These are phyloP conservation scores for Forsythia suspensa DNA, from an alignment of 257 asterid genomes.

Conservation along the genomic window DNA sequence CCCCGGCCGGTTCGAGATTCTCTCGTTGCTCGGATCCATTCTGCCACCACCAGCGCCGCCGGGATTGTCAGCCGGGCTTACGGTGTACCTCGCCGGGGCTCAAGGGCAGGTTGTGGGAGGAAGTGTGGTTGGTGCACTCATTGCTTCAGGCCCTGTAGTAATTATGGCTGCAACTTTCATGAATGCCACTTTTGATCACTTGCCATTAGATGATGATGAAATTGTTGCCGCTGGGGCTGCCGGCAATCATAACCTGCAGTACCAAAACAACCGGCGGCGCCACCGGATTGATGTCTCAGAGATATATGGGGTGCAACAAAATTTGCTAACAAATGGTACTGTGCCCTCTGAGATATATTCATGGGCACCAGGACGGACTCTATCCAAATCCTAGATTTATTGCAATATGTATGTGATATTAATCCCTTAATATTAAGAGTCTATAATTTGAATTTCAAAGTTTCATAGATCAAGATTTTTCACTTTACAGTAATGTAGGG, in stretches of 20 bases:
- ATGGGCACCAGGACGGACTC: conserved; percentile 51
- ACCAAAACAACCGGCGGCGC: conserved; percentile 45
- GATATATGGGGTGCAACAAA: conserved; percentile 63
- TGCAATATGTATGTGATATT: background rate
- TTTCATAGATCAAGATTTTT: background rate
- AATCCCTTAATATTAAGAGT: background rate
- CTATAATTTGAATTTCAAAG: background rate
- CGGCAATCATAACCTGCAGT: conserved; percentile 38
- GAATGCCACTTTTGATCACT: conserved; percentile 75
- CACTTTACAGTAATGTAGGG: background rate
- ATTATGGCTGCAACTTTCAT: conserved; percentile 86
- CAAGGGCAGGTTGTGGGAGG: conserved; percentile 95
- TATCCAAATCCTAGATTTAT: conserved; percentile 37
- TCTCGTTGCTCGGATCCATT: conserved; percentile 69
- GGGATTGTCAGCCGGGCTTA: conserved; percentile 66
- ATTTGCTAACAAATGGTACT: conserved; percentile 54
- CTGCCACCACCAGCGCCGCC: conserved; percentile 91
- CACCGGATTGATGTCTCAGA: conserved; percentile 54
- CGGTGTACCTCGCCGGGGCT: conserved; percentile 74
- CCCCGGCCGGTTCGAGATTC: conserved; percentile 78
- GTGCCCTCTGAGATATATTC: conserved; percentile 47
- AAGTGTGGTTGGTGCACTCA: conserved; percentile 68
- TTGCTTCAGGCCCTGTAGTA: conserved; percentile 94
- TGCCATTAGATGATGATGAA: conserved; percentile 68
- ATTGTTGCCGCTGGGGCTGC: conserved; percentile 7